Evolutionary conservation across 2,329 filamentous ascomycete genomes (phyloP).

Genomic region (Ophiostoma sp.): DNA sequence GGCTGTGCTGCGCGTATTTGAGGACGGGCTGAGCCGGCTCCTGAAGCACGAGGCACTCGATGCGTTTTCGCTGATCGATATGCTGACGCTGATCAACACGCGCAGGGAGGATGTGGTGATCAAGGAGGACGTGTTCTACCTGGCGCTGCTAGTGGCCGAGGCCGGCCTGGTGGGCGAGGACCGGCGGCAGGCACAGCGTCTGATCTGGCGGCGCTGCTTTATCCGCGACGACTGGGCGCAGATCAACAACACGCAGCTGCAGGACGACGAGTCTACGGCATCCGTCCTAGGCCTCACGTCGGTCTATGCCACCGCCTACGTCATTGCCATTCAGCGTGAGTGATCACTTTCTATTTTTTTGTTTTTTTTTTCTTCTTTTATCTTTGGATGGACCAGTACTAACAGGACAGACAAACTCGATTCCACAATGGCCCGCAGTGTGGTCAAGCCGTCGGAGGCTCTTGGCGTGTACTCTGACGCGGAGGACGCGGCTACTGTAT

Average conservation of each 20-base stretch:
- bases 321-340: constrained; percentile 62
- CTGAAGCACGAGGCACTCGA: constrained; percentile 68
- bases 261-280: constrained; percentile 64
- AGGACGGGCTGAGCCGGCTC: constrained; percentile 63
- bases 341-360: constrained; percentile 31
- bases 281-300: constrained; percentile 59
- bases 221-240: constrained; percentile 78
- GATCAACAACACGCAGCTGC: constrained; percentile 71
- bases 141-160: constrained; percentile 61
- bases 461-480: constrained; percentile 57
- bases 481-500: constrained; percentile 44
- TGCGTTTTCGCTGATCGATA: constrained; percentile 60
- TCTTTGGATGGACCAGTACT: constrained; percentile 28
- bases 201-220: constrained; percentile 84
- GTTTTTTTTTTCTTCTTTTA: background rate
- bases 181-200: constrained; percentile 52
- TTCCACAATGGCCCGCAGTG: constrained; percentile 37
- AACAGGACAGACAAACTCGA: constrained; percentile 29
- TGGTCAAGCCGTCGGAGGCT: constrained; percentile 48
- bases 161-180: constrained; percentile 51
- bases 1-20: constrained; percentile 65
- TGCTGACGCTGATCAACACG: constrained; percentile 67
- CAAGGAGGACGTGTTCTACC: constrained; percentile 65
- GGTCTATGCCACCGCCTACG: constrained; percentile 61
- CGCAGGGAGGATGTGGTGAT: constrained; percentile 44